Evolutionary conservation across 768 basidiomycete genomes (phyloP), one percentile per base, ranked within the genome.

Genomic region (Piloderma croceum): DNA sequence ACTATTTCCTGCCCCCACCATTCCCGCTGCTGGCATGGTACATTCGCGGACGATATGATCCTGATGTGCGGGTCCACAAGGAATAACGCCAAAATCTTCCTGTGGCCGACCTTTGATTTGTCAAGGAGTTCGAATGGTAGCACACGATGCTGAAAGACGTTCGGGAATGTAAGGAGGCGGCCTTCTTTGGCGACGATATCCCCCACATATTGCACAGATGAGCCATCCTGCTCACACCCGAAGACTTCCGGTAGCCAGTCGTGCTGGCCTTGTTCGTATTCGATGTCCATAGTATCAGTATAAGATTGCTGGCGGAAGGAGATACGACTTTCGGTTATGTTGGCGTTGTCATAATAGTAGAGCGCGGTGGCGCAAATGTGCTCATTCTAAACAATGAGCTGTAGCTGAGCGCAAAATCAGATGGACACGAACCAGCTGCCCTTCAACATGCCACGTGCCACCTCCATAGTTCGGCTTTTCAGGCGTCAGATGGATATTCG

Each of bases 1-100:
- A n/a, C 11, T 11, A 48, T 18, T 19, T 34, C 51, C 3, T 35
- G 13, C 13, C 17, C n/a, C 11, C 31, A 35, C 51, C 52, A 52
- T 2, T 43, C 36, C 6, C 20, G 31, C 24, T 53, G 56, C 43
- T 59, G 58, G 6, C 44, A 45, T 11, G 51, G 36, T 11, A 57
- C 45, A n/a, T 43, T 25, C 3, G 48, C 38, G 2, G 57, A 51
- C 2, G 47, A 49, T 53, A n/a, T n/a, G n/a, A n/a, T n/a, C n/a
- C n/a, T n/a, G n/a, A n/a, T n/a, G n/a, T n/a, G n/a, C n/a, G n/a
- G 58, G 39, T 69, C 64, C 36, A 67, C 58, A 21, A 71, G 58
- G 50, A 68, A 69, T 17, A 72, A 59, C 3, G 59, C 62, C 10
- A 71, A 46, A 15, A 71, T 63, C 47, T 66, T 71, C 34, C 67